Conservation (phyloP, 1,139 yeast species). For the Suhomyces bribrorum region DNA sequence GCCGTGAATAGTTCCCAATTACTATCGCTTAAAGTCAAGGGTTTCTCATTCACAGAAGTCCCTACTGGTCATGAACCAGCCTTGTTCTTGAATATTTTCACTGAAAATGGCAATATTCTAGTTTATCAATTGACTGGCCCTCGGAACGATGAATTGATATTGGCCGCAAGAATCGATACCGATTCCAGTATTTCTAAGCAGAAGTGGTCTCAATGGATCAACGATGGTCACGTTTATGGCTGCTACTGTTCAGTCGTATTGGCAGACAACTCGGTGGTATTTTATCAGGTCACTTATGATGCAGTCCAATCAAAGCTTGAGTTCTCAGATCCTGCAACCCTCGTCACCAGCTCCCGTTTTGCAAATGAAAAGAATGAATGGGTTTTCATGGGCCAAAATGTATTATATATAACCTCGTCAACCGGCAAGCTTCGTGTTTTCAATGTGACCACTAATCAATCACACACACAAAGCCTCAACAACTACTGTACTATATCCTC, state of each 20-base stretch:
- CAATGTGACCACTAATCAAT: background rate
- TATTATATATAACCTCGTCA: conserved; percentile 11
- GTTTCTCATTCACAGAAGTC: conserved; percentile 29
- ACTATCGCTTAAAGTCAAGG: conserved; percentile 28
- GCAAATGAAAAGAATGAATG: conserved; percentile 9
- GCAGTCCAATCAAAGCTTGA: conserved; percentile 2
- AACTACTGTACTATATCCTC: background rate
- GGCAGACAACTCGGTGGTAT: conserved; percentile 23
- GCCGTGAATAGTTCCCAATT: conserved; percentile 18
- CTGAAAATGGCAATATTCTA: conserved; percentile 21
- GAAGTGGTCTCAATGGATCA: conserved; percentile 26
- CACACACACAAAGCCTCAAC: background rate
- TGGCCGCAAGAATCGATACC: conserved; percentile 10
- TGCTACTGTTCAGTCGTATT: conserved; percentile 18
- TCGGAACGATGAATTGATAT: conserved; percentile 13
- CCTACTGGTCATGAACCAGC: conserved; percentile 14
- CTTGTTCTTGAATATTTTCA: conserved; percentile 19
- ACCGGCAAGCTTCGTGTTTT: conserved; percentile 11
- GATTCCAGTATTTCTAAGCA: conserved; percentile 20
- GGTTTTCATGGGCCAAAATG: conserved; percentile 1
- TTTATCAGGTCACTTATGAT: conserved; percentile 12
- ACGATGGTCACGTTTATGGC: conserved; percentile 2
- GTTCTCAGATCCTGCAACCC: conserved; percentile 1
- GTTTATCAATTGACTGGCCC: conserved; percentile 21
- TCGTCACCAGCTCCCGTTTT: conserved; percentile 7